Conservation (phyloP, 768 basidiomycete species). For the Suillus fuscotomentosus region DNA sequence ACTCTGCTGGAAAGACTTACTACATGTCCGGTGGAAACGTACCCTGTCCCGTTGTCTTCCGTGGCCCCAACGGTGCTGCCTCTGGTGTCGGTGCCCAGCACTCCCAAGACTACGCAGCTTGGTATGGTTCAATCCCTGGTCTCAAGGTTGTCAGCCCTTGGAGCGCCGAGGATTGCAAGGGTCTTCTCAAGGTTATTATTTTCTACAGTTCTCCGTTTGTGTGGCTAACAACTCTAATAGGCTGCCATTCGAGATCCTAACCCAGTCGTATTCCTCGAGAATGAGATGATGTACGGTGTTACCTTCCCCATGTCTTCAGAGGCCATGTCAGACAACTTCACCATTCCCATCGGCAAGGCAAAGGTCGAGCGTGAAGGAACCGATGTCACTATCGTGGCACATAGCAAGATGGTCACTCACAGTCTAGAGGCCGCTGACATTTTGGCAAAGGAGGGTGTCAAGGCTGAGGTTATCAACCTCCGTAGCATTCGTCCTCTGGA, state of each 20-base stretch:
- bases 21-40: constrained; percentile 99
- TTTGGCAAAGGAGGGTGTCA: constrained; percentile 94
- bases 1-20: constrained; percentile 99
- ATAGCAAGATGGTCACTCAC: constrained; percentile 98
- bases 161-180: constrained; percentile 99
- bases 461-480: constrained; percentile 97
- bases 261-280: constrained; percentile 98
- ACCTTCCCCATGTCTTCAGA: constrained; percentile 95
- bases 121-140: constrained; percentile 92
- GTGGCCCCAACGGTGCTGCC: constrained; percentile 98
- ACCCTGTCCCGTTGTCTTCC: constrained; percentile 98
- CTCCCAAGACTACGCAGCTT: constrained; percentile 95
- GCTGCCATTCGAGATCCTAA: constrained; percentile 97
- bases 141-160: constrained; percentile 98
- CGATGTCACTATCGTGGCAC: constrained; percentile 95
- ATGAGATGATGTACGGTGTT: constrained; percentile 98
- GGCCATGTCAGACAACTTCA: constrained; percentile 93
- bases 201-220: not conserved
- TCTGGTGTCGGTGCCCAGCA: constrained; percentile 96
- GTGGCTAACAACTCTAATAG: constrained; percentile 35
- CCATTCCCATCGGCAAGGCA: constrained; percentile 95
- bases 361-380: constrained; percentile 92
- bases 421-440: constrained; percentile 91
- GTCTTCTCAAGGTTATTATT: constrained; percentile 81
- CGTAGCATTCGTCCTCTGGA: constrained; percentile 95